phyloP scores from a whole-genome alignment of 2,329 filamentous ascomycete genomes.

The Neospermospora avenae region DNA sequence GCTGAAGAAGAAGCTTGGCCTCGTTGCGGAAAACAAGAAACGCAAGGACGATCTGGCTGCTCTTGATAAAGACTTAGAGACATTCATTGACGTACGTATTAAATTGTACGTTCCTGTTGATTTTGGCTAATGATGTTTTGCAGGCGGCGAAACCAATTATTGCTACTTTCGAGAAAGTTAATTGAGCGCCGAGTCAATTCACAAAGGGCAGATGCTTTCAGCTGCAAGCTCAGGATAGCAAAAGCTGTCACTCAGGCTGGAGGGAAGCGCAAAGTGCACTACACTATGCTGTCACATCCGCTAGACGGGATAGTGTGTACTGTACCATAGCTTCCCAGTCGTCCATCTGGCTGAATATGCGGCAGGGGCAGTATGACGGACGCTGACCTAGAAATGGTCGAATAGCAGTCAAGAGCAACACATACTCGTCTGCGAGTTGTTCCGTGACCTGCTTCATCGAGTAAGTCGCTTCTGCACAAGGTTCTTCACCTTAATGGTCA shows the following conservation, averaged over 20 bases:
- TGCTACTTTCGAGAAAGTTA: constrained; percentile 75
- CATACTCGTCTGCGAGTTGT: neutral
- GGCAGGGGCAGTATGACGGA: neutral
- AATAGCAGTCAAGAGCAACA: neutral
- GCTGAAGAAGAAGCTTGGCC: constrained; percentile 66
- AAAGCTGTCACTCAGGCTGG: neutral
- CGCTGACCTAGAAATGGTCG: neutral
- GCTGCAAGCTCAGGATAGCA: neutral
- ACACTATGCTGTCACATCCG: neutral
- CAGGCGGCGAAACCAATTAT: constrained; percentile 86
- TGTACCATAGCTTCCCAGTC: neutral
- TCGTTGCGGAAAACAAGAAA: constrained; percentile 80
- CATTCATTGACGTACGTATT: constrained; percentile 77
- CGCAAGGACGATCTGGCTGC: constrained; percentile 90
- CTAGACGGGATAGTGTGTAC: neutral
- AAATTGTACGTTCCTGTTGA: neutral
- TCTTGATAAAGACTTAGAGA: constrained; percentile 87
- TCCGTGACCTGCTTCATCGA: neutral
- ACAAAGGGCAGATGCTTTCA: neutral
- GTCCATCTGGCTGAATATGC: neutral
- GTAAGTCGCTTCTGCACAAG: neutral
- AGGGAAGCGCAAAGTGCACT: neutral
- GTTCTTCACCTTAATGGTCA: neutral
- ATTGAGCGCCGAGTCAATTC: constrained; percentile 19
- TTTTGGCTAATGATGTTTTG: constrained; percentile 7